These are phyloP conservation scores for Lecanicillium sp. DNA, from an alignment of 2,329 filamentous ascomycete species.

Conservation along the genomic window DNA sequence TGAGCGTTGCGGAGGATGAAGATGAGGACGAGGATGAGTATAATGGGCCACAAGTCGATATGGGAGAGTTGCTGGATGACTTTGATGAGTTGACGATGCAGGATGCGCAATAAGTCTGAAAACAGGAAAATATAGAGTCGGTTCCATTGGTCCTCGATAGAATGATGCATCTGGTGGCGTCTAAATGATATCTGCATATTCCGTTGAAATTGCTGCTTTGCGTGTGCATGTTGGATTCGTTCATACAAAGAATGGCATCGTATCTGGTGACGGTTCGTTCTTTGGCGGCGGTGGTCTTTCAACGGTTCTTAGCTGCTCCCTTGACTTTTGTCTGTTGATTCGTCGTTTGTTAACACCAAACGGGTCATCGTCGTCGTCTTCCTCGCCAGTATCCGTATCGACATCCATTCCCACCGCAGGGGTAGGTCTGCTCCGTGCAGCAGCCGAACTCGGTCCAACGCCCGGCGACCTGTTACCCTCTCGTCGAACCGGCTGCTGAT, in stretches of 20 bases:
- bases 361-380: slow-evolving; percentile 22
- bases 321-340: slow-evolving; percentile 21
- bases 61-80: slow-evolving; percentile 82
- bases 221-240: neutral
- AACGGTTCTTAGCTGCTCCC: slow-evolving; percentile 17
- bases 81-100: slow-evolving; percentile 80
- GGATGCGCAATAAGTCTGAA: slow-evolving; percentile 28
- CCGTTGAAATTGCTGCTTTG: neutral
- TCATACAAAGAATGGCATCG: slow-evolving; percentile 30
- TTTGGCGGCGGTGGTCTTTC: slow-evolving; percentile 11
- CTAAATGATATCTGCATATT: neutral
- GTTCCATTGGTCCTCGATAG: slow-evolving; percentile 7
- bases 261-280: slow-evolving; percentile 15
- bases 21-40: slow-evolving; percentile 50
- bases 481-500: too few relatives aligned
- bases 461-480: too few relatives aligned
- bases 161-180: slow-evolving; percentile 5
- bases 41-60: slow-evolving; percentile 60
- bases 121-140: slow-evolving; percentile 9
- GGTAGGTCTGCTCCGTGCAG: too few relatives aligned
- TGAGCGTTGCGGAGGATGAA: slow-evolving; percentile 58
- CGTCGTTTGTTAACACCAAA: slow-evolving; percentile 26
- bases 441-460: too few relatives aligned
- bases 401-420: neutral
- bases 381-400: neutral